Conservation (phyloP, 2,329 filamentous ascomycete species). For the Nemania sp. region DNA sequence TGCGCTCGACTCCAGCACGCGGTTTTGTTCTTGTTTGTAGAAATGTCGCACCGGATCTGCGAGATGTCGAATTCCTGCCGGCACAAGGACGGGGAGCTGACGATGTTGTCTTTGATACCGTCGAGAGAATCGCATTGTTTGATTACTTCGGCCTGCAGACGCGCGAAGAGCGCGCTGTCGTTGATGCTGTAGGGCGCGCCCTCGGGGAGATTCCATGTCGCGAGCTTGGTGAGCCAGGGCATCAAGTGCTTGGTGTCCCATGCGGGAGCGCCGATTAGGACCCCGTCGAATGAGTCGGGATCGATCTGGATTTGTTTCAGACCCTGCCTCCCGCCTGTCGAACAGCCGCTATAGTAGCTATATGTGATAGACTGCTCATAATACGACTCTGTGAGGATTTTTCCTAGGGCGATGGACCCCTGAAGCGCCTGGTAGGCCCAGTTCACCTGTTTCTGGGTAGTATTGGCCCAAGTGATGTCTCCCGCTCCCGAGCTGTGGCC, state of each 20-base stretch:
- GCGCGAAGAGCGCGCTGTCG: conserved; percentile 42
- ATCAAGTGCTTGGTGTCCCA: conserved; percentile 53
- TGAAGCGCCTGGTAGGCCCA: conserved; percentile 44
- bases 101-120: conserved; percentile 47
- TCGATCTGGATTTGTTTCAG: conserved; percentile 50
- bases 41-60: conserved; percentile 39
- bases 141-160: conserved; percentile 47
- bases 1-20: conserved; percentile 46
- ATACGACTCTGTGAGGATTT: conserved; percentile 48
- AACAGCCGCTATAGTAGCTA: conserved; percentile 57
- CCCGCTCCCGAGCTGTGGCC: conserved; percentile 38
- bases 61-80: conserved; percentile 37
- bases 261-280: conserved; percentile 49
- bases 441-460: conserved; percentile 36
- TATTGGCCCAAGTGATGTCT: conserved; percentile 41
- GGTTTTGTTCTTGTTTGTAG: conserved; percentile 32
- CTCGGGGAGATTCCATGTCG: conserved; percentile 49
- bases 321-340: conserved; percentile 58
- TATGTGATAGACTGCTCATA: conserved; percentile 47
- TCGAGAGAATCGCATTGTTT: conserved; percentile 49
- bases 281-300: conserved; percentile 56
- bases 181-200: conserved; percentile 45
- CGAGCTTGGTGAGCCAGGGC: conserved; percentile 44
- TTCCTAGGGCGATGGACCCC: conserved; percentile 49
- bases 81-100: conserved; percentile 45